Evolutionary conservation across 2,329 filamentous ascomycete genomes (phyloP).

Genomic region (Stemphylium lycopersici): DNA sequence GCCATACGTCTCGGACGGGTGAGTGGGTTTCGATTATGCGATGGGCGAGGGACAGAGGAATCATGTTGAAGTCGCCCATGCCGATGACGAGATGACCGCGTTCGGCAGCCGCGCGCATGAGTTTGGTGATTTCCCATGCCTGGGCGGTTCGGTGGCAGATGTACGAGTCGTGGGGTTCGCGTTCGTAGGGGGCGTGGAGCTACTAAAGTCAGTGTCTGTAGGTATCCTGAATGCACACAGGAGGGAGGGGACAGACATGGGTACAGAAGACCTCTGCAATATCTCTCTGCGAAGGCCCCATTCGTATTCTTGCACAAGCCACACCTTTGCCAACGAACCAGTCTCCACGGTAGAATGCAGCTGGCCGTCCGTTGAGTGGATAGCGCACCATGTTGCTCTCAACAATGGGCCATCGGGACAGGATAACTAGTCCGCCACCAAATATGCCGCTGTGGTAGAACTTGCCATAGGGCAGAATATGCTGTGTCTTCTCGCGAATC

Average conservation of each 20-base stretch:
- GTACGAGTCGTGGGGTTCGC: conserved; percentile 80
- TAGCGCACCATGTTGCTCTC: conserved; percentile 87
- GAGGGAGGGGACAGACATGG: conserved; percentile 61
- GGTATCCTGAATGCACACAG: not conserved
- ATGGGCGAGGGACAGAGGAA: conserved; percentile 85
- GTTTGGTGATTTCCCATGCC: conserved; percentile 91
- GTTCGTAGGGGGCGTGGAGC: conserved; percentile 86
- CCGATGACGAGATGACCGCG: conserved; percentile 83
- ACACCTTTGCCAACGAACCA: conserved; percentile 97
- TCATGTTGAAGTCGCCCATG: conserved; percentile 95
- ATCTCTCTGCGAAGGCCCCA: conserved; percentile 68
- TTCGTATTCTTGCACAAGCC: conserved; percentile 78
- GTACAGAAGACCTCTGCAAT: conserved; percentile 91
- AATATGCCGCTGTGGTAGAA: conserved; percentile 92
- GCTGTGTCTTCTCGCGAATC: conserved; percentile 74
- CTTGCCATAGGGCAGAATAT: conserved; percentile 85
- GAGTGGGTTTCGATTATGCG: conserved; percentile 79
- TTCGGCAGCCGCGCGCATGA: conserved; percentile 81
- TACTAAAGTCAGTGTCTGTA: conserved; percentile 50
- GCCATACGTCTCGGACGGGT: conserved; percentile 83
- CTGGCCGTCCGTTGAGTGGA: conserved; percentile 89
- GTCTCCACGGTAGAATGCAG: conserved; percentile 91
- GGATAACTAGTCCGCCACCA: conserved; percentile 84
- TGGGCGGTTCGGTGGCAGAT: conserved; percentile 89
- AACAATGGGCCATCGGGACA: conserved; percentile 91